phyloP scores from a whole-genome alignment of 2,329 filamentous ascomycete genomes.

The Alternaria consortialis region DNA sequence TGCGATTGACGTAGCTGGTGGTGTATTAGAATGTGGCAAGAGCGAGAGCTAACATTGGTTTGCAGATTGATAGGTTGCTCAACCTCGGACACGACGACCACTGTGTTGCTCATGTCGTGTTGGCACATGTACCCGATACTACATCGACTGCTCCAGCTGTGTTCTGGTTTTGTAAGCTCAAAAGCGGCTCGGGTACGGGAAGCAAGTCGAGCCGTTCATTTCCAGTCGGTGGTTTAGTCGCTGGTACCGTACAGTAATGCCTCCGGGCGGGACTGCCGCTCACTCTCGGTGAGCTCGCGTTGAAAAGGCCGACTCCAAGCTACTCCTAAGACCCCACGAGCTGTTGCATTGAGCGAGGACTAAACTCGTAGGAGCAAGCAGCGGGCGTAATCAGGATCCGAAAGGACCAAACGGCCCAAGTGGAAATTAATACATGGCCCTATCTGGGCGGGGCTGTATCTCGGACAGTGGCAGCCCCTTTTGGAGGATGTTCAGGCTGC shows the following conservation, averaged over 20 bases:
- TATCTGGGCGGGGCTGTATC: constrained; percentile 18
- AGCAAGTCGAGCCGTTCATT: constrained; percentile 25
- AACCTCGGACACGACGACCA: constrained; percentile 22
- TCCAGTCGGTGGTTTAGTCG: constrained; percentile 9
- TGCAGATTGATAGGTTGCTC: constrained; percentile 26
- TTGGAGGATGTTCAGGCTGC: constrained; percentile 31
- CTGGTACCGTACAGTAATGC: constrained; percentile 7
- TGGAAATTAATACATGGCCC: constrained; percentile 14
- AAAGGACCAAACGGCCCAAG: not conserved
- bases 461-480: constrained; percentile 21
- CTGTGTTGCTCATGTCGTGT: constrained; percentile 30
- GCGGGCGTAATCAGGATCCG: constrained; percentile 13
- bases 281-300: constrained; percentile 10
- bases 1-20: constrained; percentile 5
- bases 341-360: not conserved
- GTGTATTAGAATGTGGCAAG: constrained; percentile 20
- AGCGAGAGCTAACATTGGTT: constrained; percentile 24
- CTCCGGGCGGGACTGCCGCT: constrained; percentile 20
- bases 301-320: constrained; percentile 1
- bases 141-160: constrained; percentile 15
- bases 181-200: constrained; percentile 29
- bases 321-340: constrained; percentile 4
- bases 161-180: constrained; percentile 16
- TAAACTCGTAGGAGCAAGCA: not conserved
- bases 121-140: constrained; percentile 16